Evolutionary conservation across 139 green algal genomes (phyloP), one percentile per base, ranked within the genome.

Genomic region (Medakamo hakoo): DNA sequence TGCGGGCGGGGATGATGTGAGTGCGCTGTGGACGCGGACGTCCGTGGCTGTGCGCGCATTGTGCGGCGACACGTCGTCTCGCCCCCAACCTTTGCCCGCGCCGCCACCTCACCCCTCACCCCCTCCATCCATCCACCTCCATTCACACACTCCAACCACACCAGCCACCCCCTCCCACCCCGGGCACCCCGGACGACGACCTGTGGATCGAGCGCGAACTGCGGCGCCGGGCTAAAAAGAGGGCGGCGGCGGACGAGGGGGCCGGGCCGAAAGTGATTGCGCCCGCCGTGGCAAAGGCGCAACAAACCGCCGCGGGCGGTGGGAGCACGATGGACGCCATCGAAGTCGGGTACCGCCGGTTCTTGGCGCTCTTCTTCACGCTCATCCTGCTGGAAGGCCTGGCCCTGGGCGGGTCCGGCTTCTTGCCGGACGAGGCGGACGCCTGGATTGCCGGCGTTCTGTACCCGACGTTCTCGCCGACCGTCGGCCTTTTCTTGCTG

Each of bases 391-490:
- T 48, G 55, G 29, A 57, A 16, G 27, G 48, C 26, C 22, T 30
- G 14, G 23, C n/a, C 27, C 32, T 58, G 62, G 40, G 4, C 23
- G 4, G 9, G 9, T 52, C 40, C 40, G 80, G 80, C 25, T 87
- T 87, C 64, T 55, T 87, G 65, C 78, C 67, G 18, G 76, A 80
- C 26, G 59, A 19, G 24, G 55, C 64, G 20, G 80, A 87, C 67
- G 30, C 69, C 21, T 86, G 82, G 75, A 72, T 65, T 1, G 19
- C 60, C 24, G 56, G 80, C 30, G 27, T 68, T 9, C 58, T 87
- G 0, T 82, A 81, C 49, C 78, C 78, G 27, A 55, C 71, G 30
- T 87, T 87, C 59, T 78, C 76, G 0, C 76, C 79, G 24, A 77
- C 71, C 23, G n/a, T 86, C 21, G 70, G 65, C 4, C 24, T 86